Conservation (phyloP, 164 flowering plant species). For the Malania oleifera region DNA sequence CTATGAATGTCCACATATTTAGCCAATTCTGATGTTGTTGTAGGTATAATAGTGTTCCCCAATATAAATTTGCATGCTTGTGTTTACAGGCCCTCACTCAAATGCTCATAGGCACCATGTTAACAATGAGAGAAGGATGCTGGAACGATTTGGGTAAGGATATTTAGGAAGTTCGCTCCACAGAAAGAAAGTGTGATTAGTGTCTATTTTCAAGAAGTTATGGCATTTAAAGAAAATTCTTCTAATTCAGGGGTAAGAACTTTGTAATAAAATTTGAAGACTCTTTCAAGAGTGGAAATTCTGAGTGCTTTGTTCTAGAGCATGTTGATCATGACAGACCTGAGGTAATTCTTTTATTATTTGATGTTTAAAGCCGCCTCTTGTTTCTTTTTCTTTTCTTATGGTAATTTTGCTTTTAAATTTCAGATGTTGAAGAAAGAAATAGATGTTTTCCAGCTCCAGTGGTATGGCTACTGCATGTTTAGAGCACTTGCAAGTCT, state of each 20-base stretch:
- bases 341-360: not conserved
- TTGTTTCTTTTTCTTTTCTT: not conserved
- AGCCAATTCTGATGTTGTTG: too few species aligned
- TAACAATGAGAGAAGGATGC: not conserved
- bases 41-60: too few species aligned
- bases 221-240: not conserved
- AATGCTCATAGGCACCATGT: not conserved
- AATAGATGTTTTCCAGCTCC: not conserved
- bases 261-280: not conserved
- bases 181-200: not conserved
- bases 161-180: not conserved
- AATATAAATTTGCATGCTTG: not conserved
- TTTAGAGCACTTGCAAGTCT: not conserved
- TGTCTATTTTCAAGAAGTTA: not conserved
- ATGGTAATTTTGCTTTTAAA: not conserved
- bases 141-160: not conserved
- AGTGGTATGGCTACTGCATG: not conserved
- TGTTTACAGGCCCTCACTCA: not conserved
- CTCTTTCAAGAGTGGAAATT: not conserved
- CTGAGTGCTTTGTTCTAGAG: not conserved
- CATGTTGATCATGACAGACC: not conserved
- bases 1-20: too few species aligned
- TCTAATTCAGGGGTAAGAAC: not conserved
- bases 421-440: not conserved
- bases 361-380: not conserved